These are phyloP conservation scores for Penicillium subrubescens DNA, from an alignment of 495 filamentous ascomycete species.

Conservation along the genomic window DNA sequence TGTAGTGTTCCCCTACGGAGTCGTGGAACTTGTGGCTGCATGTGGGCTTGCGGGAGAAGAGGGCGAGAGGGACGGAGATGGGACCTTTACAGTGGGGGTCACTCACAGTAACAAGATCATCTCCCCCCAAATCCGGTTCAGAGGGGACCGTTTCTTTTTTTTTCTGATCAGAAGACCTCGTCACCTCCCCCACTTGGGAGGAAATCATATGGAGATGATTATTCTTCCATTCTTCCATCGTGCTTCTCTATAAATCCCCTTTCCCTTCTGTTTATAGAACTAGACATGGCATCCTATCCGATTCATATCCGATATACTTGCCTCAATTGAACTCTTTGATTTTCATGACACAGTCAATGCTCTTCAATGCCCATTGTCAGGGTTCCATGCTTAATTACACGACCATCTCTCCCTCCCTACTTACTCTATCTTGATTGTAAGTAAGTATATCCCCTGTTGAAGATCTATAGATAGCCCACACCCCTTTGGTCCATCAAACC, in stretches of 20 bases:
- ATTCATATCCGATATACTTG: not conserved
- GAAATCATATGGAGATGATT: not conserved
- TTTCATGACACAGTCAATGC: not conserved
- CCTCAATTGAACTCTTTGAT: too few species aligned
- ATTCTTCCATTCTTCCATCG: not conserved
- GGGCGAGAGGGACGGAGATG: not conserved
- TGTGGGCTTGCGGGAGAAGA: not conserved
- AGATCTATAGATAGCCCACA: slow-evolving; percentile 4
- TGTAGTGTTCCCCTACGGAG: not conserved
- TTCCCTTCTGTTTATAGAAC: not conserved
- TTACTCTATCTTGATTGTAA: not conserved
- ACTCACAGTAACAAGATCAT: not conserved
- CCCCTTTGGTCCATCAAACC: not conserved
- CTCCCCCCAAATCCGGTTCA: slow-evolving; percentile 30
- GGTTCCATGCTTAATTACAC: not conserved
- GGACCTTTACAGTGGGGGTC: not conserved
- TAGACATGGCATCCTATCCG: not conserved
- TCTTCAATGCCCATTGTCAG: not conserved
- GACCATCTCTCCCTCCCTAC: not conserved
- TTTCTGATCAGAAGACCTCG: slow-evolving; percentile 51
- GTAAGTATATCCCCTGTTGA: not conserved
- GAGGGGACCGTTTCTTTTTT: slow-evolving; percentile 24
- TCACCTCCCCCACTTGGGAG: slow-evolving; percentile 29
- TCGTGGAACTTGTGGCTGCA: not conserved
- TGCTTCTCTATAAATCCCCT: not conserved